Percentiles rank a stretch among this genome's conserved stretches.
These are phyloP conservation scores for Cercophora samala DNA, from an alignment of 495 filamentous ascomycete genomes.

Conservation along the genomic window DNA sequence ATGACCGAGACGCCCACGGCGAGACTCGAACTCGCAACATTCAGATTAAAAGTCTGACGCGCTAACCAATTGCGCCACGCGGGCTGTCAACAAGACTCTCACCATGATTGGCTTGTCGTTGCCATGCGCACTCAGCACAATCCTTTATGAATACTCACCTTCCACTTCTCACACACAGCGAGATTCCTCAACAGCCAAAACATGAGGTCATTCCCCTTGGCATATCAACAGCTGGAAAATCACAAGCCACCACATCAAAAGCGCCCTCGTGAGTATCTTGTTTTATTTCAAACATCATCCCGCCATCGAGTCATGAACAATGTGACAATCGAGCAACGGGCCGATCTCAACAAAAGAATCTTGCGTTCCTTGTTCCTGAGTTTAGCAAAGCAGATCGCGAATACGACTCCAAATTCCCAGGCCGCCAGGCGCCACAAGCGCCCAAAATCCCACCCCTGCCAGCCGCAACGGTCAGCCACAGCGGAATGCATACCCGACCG, in stretches of 20 bases:
- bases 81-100: background rate
- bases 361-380: background rate
- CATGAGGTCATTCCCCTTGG: background rate
- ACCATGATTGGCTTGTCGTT: background rate
- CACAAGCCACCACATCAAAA: background rate
- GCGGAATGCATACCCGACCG: background rate
- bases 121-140: background rate
- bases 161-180: background rate
- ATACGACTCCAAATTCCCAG: background rate
- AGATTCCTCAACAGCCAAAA: background rate
- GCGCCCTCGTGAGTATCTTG: background rate
- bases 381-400: background rate
- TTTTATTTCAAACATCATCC: background rate
- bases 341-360: background rate
- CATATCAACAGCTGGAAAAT: background rate
- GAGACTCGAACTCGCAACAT: conserved; percentile 8
- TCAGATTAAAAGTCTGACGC: conserved; percentile 9
- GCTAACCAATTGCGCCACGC: conserved; percentile 7
- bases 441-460: background rate
- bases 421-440: background rate
- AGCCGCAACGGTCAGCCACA: background rate
- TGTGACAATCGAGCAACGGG: too few relatives aligned
- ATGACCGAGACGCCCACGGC: background rate
- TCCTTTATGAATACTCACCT: background rate
- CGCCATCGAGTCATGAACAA: background rate